Percentiles rank a stretch among this genome's conserved stretches.
Evolutionary conservation across 179 eudicot species (phyloP).

Genomic region (Vitellaria paradoxa): DNA sequence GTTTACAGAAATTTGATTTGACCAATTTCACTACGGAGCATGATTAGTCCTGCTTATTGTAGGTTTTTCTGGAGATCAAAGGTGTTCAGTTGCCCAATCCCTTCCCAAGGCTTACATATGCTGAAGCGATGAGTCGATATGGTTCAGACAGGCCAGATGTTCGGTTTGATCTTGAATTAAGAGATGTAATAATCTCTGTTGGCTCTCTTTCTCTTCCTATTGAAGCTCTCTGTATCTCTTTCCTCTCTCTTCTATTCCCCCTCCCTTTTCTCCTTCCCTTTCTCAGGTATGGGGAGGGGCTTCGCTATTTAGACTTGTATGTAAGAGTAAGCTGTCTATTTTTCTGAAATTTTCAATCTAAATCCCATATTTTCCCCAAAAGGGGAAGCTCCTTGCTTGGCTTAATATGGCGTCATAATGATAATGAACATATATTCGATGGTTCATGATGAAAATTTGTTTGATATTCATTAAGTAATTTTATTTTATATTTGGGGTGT

Average conservation of each 20-base stretch:
- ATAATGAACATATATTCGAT: not conserved
- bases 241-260: not conserved
- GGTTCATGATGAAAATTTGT: not conserved
- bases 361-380: not conserved
- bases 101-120: slow-evolving; percentile 92
- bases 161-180: slow-evolving; percentile 88
- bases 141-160: slow-evolving; percentile 97
- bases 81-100: slow-evolving; percentile 85
- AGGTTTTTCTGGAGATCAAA: slow-evolving; percentile 91
- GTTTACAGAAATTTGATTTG: not conserved
- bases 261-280: not conserved
- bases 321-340: not conserved
- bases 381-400: not conserved
- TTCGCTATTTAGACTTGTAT: not conserved
- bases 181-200: slow-evolving; percentile 49
- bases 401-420: not conserved
- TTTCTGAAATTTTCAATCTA: not conserved
- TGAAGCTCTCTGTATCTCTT: not conserved
- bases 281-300: not conserved
- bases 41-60: slow-evolving; percentile 17
- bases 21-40: not conserved
- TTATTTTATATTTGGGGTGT: not conserved
- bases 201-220: not conserved
- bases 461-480: not conserved
- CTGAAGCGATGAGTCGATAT: slow-evolving; percentile 86